Conservation (phyloP, 2,329 filamentous ascomycete species). For the Calonectria pteridis region DNA sequence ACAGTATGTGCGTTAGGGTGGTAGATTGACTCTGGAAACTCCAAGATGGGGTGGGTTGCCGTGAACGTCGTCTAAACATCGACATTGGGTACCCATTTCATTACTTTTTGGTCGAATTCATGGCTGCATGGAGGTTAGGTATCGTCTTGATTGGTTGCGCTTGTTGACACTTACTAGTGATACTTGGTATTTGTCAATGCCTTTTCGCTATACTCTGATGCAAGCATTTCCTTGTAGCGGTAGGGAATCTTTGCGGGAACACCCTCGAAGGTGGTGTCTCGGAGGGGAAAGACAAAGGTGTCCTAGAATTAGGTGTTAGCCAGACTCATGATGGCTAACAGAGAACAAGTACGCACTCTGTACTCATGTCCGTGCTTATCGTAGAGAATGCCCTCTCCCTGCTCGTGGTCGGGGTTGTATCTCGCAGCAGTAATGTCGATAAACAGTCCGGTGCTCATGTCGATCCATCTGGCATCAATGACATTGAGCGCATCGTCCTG, state of each 20-base stretch:
- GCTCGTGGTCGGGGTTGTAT: constrained; percentile 59
- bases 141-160: too few species aligned
- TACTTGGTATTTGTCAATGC: constrained; percentile 65
- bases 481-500: constrained; percentile 55
- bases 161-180: constrained; percentile 58
- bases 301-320: constrained; percentile 50
- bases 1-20: not conserved
- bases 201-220: constrained; percentile 67
- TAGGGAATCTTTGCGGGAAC: constrained; percentile 75
- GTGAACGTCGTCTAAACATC: not conserved
- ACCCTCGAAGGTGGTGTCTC: constrained; percentile 77
- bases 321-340: not conserved
- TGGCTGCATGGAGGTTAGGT: constrained; percentile 50
- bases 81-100: constrained; percentile 48
- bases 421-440: constrained; percentile 66
- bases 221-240: constrained; percentile 69
- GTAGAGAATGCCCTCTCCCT: constrained; percentile 59
- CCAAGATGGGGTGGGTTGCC: not conserved
- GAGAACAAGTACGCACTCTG: constrained; percentile 49
- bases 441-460: constrained; percentile 59
- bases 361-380: constrained; percentile 66
- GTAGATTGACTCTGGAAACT: not conserved
- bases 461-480: constrained; percentile 64
- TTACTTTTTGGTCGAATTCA: constrained; percentile 54
- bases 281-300: constrained; percentile 75